Evolutionary conservation across 106 monocot species (phyloP), one percentile per base, ranked within the genome.

Genomic region (Xerophyta viscosa): DNA sequence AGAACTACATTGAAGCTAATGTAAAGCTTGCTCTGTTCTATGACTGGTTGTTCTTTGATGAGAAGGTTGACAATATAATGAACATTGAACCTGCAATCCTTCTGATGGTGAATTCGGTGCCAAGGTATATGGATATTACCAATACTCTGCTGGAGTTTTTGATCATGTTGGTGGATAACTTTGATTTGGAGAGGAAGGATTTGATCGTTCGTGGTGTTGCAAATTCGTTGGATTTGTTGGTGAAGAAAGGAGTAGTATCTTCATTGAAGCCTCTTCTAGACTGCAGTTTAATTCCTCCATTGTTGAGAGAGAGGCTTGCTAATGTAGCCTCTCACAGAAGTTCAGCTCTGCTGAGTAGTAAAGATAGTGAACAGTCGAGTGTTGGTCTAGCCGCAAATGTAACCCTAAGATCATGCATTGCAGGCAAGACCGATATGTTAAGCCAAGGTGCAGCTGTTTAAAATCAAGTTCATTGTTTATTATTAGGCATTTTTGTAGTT

Each of bases 21-120:
- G 82, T 68, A 22, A 90, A 98, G 71, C 74, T 98, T 27, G 82
- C 82, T 11, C 47, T 98, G 73, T 90, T 98, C 42, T 98, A 84
- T 52, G 94, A 96, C 57, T 96, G 94, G 88, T 43, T 88, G 59
- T 98, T 98, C 26, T 96, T 82, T 27, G 73, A 85, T 37, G 76
- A 79, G 37, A 61, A 23, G 9, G 36, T 66, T 4, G 78, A 79
- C 49, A 71, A 49, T 43, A 67, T 85, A 22, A 88, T 85, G 88
- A 81, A 88, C 31, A 70, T 96, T 28, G 89, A 98, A 56, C 96
- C 85, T 56, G 96, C 81, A 20, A 82, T 90, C 45, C 67, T 82
- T 48, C 46, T 98, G 71, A 89, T 90, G 60, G 66, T 89, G 66
- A 63, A 85, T 59, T 90, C 89, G 5, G 22, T 86, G n/a, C 70